A percentile compares a stretch with the other conserved stretches of the same genome.
Evolutionary conservation across 2,329 filamentous ascomycete species (phyloP).

Genomic region (Pseudogymnoascus sp.): DNA sequence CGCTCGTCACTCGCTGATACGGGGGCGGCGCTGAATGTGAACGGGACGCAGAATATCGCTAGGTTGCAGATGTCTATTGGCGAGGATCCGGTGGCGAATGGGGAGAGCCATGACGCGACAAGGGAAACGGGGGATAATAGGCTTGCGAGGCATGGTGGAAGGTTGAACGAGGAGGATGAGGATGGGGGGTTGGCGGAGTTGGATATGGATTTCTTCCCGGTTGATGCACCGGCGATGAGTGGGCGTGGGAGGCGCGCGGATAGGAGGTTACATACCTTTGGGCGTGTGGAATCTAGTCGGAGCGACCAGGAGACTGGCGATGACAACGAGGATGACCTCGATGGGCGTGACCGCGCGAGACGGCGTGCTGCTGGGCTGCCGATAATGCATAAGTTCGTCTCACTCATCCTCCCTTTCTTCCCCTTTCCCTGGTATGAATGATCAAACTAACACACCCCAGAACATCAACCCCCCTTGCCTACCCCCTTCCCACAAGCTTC

Average conservation of each 20-base stretch:
- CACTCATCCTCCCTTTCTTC: not conserved
- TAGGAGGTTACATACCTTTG: constrained; percentile 29
- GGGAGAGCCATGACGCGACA: constrained; percentile 6
- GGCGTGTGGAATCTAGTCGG: constrained; percentile 28
- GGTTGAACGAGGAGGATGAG: constrained; percentile 15
- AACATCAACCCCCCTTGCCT: constrained; percentile 44
- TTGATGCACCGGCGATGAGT: constrained; percentile 17
- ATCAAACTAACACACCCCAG: constrained; percentile 20
- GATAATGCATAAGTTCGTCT: constrained; percentile 23
- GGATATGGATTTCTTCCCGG: constrained; percentile 30
- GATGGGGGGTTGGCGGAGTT: constrained; percentile 23
- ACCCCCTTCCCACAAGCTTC: constrained; percentile 76
- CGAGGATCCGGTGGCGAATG: constrained; percentile 14
- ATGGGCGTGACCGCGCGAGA: constrained; percentile 26
- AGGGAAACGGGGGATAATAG: constrained; percentile 14
- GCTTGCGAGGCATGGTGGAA: constrained; percentile 32
- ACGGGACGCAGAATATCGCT: constrained; percentile 72
- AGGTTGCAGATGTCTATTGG: constrained; percentile 55
- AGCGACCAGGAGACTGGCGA: constrained; percentile 10
- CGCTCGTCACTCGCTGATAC: constrained; percentile 49
- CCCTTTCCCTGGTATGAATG: not conserved
- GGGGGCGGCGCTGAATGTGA: constrained; percentile 58
- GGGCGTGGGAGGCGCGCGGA: constrained; percentile 20
- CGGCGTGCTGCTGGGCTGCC: constrained; percentile 26
- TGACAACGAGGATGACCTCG: constrained; percentile 18